Evolutionary conservation across 257 asterid species (phyloP), one percentile per base, ranked within the genome.

Genomic region (Leptodermis oblonga): DNA sequence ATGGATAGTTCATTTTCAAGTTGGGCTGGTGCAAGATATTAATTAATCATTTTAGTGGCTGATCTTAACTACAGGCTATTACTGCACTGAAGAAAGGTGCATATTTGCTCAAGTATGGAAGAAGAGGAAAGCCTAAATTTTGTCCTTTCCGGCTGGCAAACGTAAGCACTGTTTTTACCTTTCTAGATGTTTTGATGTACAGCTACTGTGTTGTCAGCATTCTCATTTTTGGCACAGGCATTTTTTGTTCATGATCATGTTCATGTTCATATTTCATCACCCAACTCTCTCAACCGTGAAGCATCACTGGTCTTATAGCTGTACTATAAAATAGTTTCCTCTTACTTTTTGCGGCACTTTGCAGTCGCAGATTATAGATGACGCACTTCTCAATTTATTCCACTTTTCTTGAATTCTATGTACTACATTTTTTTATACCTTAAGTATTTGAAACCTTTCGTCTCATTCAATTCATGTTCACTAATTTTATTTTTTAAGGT

Each of bases 111-210:
- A 88, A 90, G 78, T 90, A 86, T 77, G 97, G 97, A 74, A 85
- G 97, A 83, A 86, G 97, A 70, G 97, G 97, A 72, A 90, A 88
- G 80, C 97, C 97, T 66, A 90, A 88, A 74, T 90, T 90, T 82
- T 90, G 97, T 75, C 97, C 97, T 36, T 90, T 90, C 73, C 95
- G 90, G 76, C 77, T 90, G 74, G 78, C 97, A 83, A 88, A 90
- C 84, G 97, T 88, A 84, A 82, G 95, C 31, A 41, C 31, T 54
- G 25, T 62, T 25, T 34, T 56, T 56, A 45, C 18, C 42, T 62
- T 65, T 52, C 42, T 25, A 17, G 60, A 30, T 20, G 59, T 34
- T 34, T 30, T 66, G n/a, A 66, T 28, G 4, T 20, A 30, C 20
- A 66, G 48, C 33, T 12, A 25, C 56, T 48, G 46, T 34, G 61